Evolutionary conservation across 2,329 filamentous ascomycete genomes (phyloP).

Genomic region (Lizonia empirigonia): DNA sequence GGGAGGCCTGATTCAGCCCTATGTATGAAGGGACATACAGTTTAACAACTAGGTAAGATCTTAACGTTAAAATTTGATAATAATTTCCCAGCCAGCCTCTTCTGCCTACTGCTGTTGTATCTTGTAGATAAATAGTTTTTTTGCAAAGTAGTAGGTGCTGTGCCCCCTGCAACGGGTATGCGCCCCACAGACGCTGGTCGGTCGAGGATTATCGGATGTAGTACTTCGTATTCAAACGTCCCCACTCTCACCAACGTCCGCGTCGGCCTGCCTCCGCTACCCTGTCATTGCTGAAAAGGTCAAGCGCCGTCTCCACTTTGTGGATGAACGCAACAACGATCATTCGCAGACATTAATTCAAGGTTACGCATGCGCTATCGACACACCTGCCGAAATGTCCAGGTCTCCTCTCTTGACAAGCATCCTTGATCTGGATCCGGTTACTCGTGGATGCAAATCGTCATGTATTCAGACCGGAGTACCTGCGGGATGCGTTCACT

Average conservation of each 20-base stretch:
- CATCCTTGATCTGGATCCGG: constrained; percentile 10
- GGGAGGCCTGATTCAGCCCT: no score
- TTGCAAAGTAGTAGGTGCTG: no score
- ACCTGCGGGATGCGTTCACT: constrained; percentile 13
- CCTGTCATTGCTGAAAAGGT: constrained; percentile 26
- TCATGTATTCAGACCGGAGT: constrained; percentile 9
- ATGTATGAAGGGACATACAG: no score
- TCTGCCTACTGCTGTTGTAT: no score
- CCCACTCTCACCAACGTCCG: constrained; percentile 39
- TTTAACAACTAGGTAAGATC: no score
- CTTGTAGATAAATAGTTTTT: no score
- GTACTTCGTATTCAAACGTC: constrained; percentile 19
- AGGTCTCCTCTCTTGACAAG: constrained; percentile 9
- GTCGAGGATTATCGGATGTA: no score
- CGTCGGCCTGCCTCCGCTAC: constrained; percentile 33
- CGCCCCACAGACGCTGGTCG: no score
- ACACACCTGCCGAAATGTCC: constrained; percentile 15
- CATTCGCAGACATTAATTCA: constrained; percentile 30
- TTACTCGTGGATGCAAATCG: constrained; percentile 13
- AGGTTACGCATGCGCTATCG: constrained; percentile 21
- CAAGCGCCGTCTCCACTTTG: constrained; percentile 26
- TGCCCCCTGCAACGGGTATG: no score
- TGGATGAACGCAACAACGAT: constrained; percentile 26
- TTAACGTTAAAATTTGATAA: no score
- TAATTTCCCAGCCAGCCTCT: no score